These are phyloP conservation scores for Heracleum sosnowskyi DNA, from an alignment of 129 eudicot genomes.

Conservation along the genomic window DNA sequence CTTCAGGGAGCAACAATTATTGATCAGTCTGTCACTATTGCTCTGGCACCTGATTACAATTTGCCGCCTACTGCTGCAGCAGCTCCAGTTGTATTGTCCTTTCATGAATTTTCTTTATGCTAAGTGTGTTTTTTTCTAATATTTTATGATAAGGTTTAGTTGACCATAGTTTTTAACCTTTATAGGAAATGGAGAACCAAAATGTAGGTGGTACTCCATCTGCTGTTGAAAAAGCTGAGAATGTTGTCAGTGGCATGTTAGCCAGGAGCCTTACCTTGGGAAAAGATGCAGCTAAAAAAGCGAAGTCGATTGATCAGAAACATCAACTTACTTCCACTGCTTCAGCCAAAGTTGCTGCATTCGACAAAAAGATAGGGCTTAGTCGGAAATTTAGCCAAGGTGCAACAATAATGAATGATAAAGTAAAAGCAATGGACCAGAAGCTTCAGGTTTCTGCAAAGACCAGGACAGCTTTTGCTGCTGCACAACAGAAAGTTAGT, in stretches of 20 bases:
- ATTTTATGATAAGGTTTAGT: neutral
- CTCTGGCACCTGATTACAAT: conserved; percentile 64
- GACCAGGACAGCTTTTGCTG: conserved; percentile 69
- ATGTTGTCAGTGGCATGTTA: conserved; percentile 76
- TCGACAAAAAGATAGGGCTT: conserved; percentile 80
- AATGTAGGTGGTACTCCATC: conserved; percentile 31
- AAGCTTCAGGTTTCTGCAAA: conserved; percentile 80
- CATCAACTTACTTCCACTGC: conserved; percentile 67
- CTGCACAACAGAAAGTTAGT: conserved; percentile 75
- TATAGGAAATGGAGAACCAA: conserved; percentile 36
- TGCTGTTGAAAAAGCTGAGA: conserved; percentile 73
- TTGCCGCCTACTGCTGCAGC: conserved; percentile 47
- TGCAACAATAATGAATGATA: conserved; percentile 68
- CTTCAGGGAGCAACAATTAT: conserved; percentile 96
- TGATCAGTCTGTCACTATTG: conserved; percentile 69
- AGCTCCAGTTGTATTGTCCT: conserved; percentile 33
- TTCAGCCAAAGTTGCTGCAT: conserved; percentile 64
- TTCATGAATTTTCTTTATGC: conserved; percentile 5
- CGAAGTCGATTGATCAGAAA: conserved; percentile 72
- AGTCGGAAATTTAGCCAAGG: conserved; percentile 58
- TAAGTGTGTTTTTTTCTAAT: neutral
- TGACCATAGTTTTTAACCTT: neutral
- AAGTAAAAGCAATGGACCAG: conserved; percentile 76
- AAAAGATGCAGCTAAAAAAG: conserved; percentile 67
- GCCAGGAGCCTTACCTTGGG: conserved; percentile 87